These are phyloP conservation scores for Rubia peregrina DNA, from an alignment of 305 asterid genomes.

Conservation along the genomic window DNA sequence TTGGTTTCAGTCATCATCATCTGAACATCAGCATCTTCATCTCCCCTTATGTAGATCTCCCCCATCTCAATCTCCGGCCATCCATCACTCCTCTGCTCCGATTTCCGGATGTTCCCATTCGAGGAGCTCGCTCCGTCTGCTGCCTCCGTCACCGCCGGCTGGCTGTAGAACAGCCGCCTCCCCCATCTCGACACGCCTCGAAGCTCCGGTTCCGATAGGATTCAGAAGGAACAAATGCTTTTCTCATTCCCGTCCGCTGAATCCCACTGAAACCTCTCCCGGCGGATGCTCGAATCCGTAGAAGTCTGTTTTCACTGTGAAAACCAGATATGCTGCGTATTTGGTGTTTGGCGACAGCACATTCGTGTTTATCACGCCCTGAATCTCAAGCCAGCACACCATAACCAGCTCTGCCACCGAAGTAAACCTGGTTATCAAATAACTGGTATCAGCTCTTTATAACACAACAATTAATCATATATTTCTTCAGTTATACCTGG, in stretches of 20 bases:
- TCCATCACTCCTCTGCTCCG: constrained; percentile 45
- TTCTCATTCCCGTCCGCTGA: constrained; percentile 33
- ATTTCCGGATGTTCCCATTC: constrained; percentile 16
- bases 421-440: constrained; percentile 41
- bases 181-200: constrained; percentile 26
- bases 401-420: constrained; percentile 63
- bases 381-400: constrained; percentile 75
- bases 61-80: constrained; percentile 48
- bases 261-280: constrained; percentile 35
- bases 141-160: constrained; percentile 8
- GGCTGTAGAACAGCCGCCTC: constrained; percentile 11
- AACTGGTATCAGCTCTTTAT: too few species aligned
- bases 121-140: constrained; percentile 8
- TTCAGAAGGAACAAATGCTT: constrained; percentile 36
- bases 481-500: constrained; percentile 36
- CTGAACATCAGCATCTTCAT: constrained; percentile 38
- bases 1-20: constrained; percentile 40
- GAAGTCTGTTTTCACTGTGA: constrained; percentile 24
- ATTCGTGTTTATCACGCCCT: constrained; percentile 35
- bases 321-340: constrained; percentile 72
- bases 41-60: constrained; percentile 31
- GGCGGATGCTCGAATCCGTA: constrained; percentile 41
- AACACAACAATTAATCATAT: too few species aligned
- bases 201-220: constrained; percentile 30
- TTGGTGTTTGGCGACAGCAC: constrained; percentile 50